Evolutionary conservation across 2,329 filamentous ascomycete genomes (phyloP), one percentile per base, ranked within the genome.

Genomic region (Phaeosphaeriaceae sp.): DNA sequence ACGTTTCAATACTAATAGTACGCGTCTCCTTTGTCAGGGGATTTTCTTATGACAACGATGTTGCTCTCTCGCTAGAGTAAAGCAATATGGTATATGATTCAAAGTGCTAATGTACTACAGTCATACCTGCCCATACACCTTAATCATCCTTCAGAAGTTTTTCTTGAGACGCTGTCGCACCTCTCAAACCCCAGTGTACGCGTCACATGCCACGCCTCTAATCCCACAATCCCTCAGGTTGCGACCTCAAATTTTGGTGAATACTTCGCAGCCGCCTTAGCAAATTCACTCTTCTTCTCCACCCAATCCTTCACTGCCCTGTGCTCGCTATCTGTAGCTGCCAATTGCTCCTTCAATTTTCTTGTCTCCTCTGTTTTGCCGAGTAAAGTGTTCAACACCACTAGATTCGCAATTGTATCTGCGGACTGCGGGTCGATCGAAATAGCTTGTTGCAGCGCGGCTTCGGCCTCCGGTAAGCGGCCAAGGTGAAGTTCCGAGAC

Each of bases 401-500:
- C 78, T 53, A 86, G 77, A 70, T 97, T 97, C 53, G 91, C 91
- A 66, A 97, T 85, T 16, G 89, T 87, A 54, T 92, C 87, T 6
- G 84, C 80, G 52, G 89, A 85, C 47, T 83, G 79, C 2, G 87
- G 83, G 52, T 93, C 86, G 72, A 90, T 87, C 67, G 87, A 81
- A 45, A 94, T 62, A 0, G 92, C 92, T 74, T 93, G 85, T 58
- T 93, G 85, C 56, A 97, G 76, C 3, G 92, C 93, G 15, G 87
- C 84, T 76, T 97, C 90, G 0, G 93, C 91, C 79, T 97, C 94
- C 54, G 94, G 91, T 33, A 89, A 77, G 40, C 94, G 85, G 42
- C 92, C 92, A 21, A 97, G 85, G 70, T 97, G 94, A 44, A 97
- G 78, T 74, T 99, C 93, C 18, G 90, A 88, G 20, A 97, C 86